A percentile compares a stretch with the other conserved stretches of the same genome.
These are phyloP conservation scores for Cystoderma amianthinum DNA, from an alignment of 768 basidiomycete species.

Conservation along the genomic window DNA sequence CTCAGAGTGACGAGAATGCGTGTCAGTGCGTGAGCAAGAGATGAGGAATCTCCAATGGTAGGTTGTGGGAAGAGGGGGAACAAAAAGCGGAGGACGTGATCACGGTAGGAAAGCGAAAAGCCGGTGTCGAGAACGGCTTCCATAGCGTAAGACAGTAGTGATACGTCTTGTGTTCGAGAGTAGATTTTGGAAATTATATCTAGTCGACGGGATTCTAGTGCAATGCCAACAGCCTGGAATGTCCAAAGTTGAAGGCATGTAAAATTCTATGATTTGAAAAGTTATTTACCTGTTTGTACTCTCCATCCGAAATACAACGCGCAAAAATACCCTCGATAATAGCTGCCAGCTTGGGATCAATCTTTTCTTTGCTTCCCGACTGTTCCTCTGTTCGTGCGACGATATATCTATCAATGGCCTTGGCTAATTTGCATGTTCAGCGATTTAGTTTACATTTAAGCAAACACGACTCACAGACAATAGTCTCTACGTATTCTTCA, in stretches of 20 bases:
- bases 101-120: slow-evolving; percentile 79
- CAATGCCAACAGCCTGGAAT: slow-evolving; percentile 87
- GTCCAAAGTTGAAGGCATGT: slow-evolving; percentile 4
- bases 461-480: slow-evolving; percentile 66
- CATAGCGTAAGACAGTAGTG: slow-evolving; percentile 85
- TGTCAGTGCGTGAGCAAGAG: slow-evolving; percentile 75
- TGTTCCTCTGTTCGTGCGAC: slow-evolving; percentile 55
- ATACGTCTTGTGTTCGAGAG: slow-evolving; percentile 63
- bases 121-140: slow-evolving; percentile 87
- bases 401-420: slow-evolving; percentile 94
- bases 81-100: slow-evolving; percentile 72
- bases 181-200: slow-evolving; percentile 83
- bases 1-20: slow-evolving; percentile 87
- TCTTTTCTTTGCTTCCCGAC: slow-evolving; percentile 42
- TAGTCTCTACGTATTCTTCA: slow-evolving; percentile 90
- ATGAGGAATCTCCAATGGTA: slow-evolving; percentile 62
- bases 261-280: slow-evolving; percentile 6
- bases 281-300: slow-evolving; percentile 75
- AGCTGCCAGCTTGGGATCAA: slow-evolving; percentile 72
- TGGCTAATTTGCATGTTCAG: slow-evolving; percentile 45
- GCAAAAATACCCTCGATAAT: slow-evolving; percentile 90
- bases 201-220: slow-evolving; percentile 83
- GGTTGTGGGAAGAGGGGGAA: slow-evolving; percentile 84
- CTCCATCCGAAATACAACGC: slow-evolving; percentile 81
- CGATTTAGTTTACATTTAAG: slow-evolving; percentile 1